These are phyloP conservation scores for Pseudocercospora musae DNA, from an alignment of 2,329 filamentous ascomycete genomes.

Conservation along the genomic window DNA sequence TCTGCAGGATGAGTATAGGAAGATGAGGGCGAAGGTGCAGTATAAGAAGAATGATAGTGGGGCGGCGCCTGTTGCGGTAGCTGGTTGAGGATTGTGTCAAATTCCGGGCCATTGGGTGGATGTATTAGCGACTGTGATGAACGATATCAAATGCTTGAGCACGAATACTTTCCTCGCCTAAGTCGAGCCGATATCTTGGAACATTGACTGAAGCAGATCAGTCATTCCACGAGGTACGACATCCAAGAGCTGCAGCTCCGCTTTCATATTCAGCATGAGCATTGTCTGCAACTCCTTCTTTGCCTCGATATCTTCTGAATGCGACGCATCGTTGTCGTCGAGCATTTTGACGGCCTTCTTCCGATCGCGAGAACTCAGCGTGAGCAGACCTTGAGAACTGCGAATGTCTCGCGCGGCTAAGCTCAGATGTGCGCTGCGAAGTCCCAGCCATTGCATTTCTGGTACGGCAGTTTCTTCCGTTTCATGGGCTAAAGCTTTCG, in stretches of 20 bases:
- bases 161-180: too few relatives aligned
- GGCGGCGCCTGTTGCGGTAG: not conserved
- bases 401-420: conserved; percentile 25
- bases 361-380: conserved; percentile 57
- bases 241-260: conserved; percentile 63
- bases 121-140: not conserved
- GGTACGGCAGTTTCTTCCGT: conserved; percentile 48
- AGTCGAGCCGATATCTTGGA: not conserved
- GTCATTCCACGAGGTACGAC: conserved; percentile 26
- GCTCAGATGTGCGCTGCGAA: conserved; percentile 40
- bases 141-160: not conserved
- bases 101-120: not conserved
- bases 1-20: conserved; percentile 38
- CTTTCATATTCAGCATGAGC: conserved; percentile 71
- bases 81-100: not conserved
- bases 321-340: not conserved
- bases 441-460: conserved; percentile 62
- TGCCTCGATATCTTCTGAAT: conserved; percentile 4
- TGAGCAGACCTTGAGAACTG: conserved; percentile 44
- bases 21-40: conserved; percentile 31
- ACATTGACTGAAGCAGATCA: conserved; percentile 17
- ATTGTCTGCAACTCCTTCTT: conserved; percentile 65
- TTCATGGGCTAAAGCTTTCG: conserved; percentile 61
- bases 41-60: conserved; percentile 7
- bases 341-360: conserved; percentile 56